These are phyloP conservation scores for Climacium dendroides DNA, from an alignment of 225 moss, liverwort and hornwort genomes.

Conservation along the genomic window DNA sequence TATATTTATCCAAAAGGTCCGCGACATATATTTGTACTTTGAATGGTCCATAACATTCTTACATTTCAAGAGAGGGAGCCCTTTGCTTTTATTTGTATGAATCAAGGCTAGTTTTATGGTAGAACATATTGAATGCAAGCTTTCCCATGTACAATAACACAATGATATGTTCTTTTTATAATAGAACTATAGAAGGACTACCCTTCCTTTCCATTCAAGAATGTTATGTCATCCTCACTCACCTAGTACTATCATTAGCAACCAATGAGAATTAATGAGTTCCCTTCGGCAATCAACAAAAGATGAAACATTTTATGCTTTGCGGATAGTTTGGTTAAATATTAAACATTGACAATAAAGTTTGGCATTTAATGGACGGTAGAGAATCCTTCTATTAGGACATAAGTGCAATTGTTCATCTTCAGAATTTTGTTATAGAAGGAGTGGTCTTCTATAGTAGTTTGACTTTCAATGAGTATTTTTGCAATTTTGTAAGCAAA, in stretches of 20 bases:
- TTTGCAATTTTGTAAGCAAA: no score
- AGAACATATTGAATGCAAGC: neutral
- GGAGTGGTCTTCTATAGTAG: no score
- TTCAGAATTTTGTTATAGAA: no score
- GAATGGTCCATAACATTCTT: neutral
- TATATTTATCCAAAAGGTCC: neutral
- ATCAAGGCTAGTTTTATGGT: neutral
- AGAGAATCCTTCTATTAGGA: no score
- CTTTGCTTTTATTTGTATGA: neutral
- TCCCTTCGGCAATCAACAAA: rapidly evolving
- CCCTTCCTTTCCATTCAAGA: neutral
- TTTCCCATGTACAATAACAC: neutral
- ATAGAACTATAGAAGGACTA: rapidly evolving
- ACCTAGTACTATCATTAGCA: neutral
- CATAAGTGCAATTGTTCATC: no score
- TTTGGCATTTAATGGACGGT: no score
- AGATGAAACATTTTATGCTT: neutral
- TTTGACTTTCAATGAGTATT: no score
- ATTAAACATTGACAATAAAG: no score
- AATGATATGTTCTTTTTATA: neutral
- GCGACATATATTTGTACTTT: neutral
- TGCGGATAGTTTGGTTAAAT: neutral
- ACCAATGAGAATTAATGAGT: neutral
- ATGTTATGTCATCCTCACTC: neutral
- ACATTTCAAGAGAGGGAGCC: neutral